Evolutionary conservation across 225 moss, liverwort and hornwort species (phyloP), one percentile per base, ranked within the genome.

Genomic region (Physcomitrellopsis africana): DNA sequence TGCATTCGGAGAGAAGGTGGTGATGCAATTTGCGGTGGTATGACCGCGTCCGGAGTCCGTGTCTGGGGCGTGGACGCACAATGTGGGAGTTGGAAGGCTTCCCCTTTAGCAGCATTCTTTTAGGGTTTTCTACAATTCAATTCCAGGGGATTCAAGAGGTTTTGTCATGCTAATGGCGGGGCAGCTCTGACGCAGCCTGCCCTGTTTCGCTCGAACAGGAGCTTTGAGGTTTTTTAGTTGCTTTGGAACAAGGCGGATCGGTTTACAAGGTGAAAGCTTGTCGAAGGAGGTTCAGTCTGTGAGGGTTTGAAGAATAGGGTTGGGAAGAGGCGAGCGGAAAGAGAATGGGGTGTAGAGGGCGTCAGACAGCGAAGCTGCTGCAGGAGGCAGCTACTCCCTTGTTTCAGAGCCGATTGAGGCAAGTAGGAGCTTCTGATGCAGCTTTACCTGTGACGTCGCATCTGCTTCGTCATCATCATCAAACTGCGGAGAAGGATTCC

Each of bases 351-450:
- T 82, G 87, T 13, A 65, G 80, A 27, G 84, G 87, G 41, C 77
- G 87, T 29, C 87, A 84, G 52, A 84, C 87, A 20, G 84, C 77
- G 79, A 84, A 72, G 75, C 67, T 87, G 79, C 82, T 87, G 71
- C 81, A 84, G 60, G 87, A 77, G 77, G 81, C 81, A 27, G 63
- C 76, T 5, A 23, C 58, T 41, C 77, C 84, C n/a, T 69, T 84
- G 74, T 74, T 76, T 37, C 76, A 81, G 19, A 73, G 29, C 22
- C 51, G 3, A 14, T 51, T 68, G 70, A 47, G 72, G 61, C 87
- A 55, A 51, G 67, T 68, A 8, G 68, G 73, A 9, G 67, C 43
- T 19, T 24, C 37, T 11, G 73, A 73, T 23, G 43, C 49, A 13
- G 29, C 42, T 64, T 65, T 72, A 16, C 77, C 82, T 15, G 62